Conservation (phyloP, 768 basidiomycete species). For the Crassisporium funariophilum region DNA sequence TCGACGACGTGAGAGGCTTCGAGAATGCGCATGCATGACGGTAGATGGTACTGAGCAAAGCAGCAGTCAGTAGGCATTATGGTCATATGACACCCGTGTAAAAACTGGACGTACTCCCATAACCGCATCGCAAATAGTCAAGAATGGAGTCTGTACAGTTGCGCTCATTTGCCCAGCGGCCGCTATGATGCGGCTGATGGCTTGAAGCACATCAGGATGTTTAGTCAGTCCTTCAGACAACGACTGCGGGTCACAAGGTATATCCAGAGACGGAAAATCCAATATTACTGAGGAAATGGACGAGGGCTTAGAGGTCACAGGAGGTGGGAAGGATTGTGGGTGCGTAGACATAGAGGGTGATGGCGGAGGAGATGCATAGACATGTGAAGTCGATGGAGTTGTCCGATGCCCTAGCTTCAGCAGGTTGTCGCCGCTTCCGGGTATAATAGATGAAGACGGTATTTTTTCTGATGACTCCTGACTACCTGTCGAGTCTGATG, state of each 20-base stretch:
- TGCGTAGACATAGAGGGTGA: constrained; percentile 28
- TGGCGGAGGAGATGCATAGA: constrained; percentile 35
- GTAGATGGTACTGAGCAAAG: constrained; percentile 64
- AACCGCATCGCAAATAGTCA: constrained; percentile 70
- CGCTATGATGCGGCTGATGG: constrained; percentile 65
- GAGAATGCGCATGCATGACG: constrained; percentile 71
- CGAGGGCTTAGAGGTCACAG: constrained; percentile 19
- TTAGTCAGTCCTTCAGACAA: constrained; percentile 56
- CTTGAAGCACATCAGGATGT: constrained; percentile 59
- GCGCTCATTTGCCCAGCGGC: constrained; percentile 69
- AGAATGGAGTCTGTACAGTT: constrained; percentile 67
- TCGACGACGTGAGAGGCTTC: constrained; percentile 74
- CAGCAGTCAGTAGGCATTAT: constrained; percentile 2
- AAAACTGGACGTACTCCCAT: constrained; percentile 55
- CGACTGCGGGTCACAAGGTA: constrained; percentile 46
- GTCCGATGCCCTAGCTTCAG: constrained; percentile 1
- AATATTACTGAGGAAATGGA: constrained; percentile 19
- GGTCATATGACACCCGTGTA: neutral
- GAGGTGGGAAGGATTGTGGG: constrained; percentile 25
- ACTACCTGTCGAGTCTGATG: constrained; percentile 8
- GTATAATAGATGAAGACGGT: constrained; percentile 14
- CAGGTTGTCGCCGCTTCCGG: constrained; percentile 1
- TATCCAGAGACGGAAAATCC: constrained; percentile 63
- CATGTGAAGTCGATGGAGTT: constrained; percentile 19
- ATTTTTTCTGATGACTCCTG: constrained; percentile 4